Evolutionary conservation across 2,329 filamentous ascomycete species (phyloP), one percentile per base, ranked within the genome.

Genomic region (Lithohypha guttulata): DNA sequence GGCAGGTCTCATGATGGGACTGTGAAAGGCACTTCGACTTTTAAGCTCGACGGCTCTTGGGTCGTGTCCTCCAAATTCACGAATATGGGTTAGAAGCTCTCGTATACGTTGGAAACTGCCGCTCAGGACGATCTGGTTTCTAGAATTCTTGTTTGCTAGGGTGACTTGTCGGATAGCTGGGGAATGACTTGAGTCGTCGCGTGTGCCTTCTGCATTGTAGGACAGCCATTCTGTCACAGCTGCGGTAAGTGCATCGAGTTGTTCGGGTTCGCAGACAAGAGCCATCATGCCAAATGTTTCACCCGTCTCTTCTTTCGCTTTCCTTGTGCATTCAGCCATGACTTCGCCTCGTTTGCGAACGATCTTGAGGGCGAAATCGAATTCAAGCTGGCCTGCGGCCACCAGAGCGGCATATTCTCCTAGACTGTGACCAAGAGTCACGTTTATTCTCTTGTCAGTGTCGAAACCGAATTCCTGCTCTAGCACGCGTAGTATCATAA

Each of bases 281-380:
- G 89, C 89, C 2, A 95, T 79, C 89, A 96, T 96, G 55, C 89
- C 89, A 54, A 93, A 91, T 51, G 86, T 82, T 48, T 83, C 82
- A 41, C 83, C 83, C 47, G 79, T 77, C 45, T 74, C 62, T 44
- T 76, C 69, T 9, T 72, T 67, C 3, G 84, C 83, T 17, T 71
- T 65, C 49, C 65, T 65, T 6, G 83, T 86, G 51, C 84, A 87
- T 30, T 77, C 70, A 3, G 80, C 77, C 85, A 95, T 93, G 48
- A 80, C 75, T 56, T 86, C 81, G 34, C 84, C 89, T 30, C 89
- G 76, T 51, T 71, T 72, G 43, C 79, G 74, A 37, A 93, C 82
- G 55, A 95, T 69, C 49, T 71, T 74, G 45, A 95, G 64, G 39
- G 84, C 83, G 60, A 93, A 84, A 35, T 72, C 63, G 55, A 93